A percentile compares a stretch with the other conserved stretches of the same genome.
Conservation (phyloP, 345 rosid species). For the Draba incana region DNA sequence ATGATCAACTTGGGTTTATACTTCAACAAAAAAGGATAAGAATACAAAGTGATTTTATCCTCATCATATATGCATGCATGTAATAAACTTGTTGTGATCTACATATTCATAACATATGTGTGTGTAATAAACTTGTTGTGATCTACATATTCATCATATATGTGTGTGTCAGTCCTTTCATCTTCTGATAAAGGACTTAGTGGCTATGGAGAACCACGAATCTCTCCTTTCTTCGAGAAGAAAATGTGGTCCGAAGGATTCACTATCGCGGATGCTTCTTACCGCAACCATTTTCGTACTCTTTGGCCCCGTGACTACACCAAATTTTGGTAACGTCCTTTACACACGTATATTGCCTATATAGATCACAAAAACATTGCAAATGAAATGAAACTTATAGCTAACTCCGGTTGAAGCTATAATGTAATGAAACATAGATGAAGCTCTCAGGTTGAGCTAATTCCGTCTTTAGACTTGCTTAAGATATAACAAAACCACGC, state of each 20-base stretch:
- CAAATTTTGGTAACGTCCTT: conserved; percentile 61
- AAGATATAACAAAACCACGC: conserved; percentile 1
- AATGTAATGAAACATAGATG: too few species aligned
- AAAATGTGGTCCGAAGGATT: conserved; percentile 97
- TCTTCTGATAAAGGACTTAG: conserved; percentile 62
- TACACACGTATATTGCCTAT: neutral
- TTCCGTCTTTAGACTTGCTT: neutral
- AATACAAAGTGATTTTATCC: neutral
- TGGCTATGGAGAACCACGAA: conserved; percentile 77
- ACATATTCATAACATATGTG: conserved; percentile 25
- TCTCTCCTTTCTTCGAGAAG: conserved; percentile 75
- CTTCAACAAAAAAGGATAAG: conserved; percentile 9
- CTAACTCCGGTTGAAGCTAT: too few species aligned
- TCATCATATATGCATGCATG: conserved; percentile 40
- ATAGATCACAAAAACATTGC: neutral
- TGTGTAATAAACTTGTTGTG: too few species aligned
- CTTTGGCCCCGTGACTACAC: conserved; percentile 79
- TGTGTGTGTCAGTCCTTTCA: too few species aligned
- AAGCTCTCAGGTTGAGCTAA: conserved; percentile 75
- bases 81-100: conserved; percentile 22
- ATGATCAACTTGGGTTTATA: neutral
- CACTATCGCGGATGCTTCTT: conserved; percentile 66
- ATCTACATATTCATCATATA: too few species aligned
- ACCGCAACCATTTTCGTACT: conserved; percentile 62
- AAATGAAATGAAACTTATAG: too few species aligned